Conservation (phyloP, 2,329 filamentous ascomycete species). For the Alternaria arborescens region DNA sequence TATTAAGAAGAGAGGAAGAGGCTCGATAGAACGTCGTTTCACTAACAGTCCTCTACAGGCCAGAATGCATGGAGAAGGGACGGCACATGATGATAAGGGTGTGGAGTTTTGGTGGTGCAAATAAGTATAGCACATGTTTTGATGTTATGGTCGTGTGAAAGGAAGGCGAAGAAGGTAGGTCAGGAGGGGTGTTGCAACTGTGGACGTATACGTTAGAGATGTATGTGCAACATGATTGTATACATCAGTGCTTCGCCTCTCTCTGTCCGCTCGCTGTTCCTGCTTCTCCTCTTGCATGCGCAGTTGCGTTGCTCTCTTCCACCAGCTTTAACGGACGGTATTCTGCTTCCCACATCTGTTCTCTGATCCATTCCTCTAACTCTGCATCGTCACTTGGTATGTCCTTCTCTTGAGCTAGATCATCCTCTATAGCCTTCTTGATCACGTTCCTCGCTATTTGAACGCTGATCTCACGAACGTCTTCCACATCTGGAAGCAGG, state of each 20-base stretch:
- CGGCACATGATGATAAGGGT: slow-evolving; percentile 43
- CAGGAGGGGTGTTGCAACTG: background rate
- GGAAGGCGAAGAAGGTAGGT: background rate
- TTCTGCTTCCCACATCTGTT: slow-evolving; percentile 81
- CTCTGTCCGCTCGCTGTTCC: slow-evolving; percentile 49
- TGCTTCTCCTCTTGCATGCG: slow-evolving; percentile 68
- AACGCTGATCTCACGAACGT: slow-evolving; percentile 79
- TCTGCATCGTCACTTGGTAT: slow-evolving; percentile 69
- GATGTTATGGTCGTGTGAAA: slow-evolving; percentile 32
- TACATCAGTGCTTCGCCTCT: slow-evolving; percentile 21
- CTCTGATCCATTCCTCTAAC: slow-evolving; percentile 74
- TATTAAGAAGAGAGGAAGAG: background rate
- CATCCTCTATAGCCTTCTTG: slow-evolving; percentile 73
- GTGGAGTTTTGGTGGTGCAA: slow-evolving; percentile 28
- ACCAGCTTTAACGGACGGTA: slow-evolving; percentile 72
- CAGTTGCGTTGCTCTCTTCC: slow-evolving; percentile 58
- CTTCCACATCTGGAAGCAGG: slow-evolving; percentile 77
- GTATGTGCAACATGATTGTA: background rate
- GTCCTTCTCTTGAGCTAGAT: slow-evolving; percentile 67
- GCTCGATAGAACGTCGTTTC: background rate
- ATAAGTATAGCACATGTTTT: slow-evolving; percentile 37
- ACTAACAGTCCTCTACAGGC: slow-evolving; percentile 20
- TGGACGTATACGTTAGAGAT: background rate
- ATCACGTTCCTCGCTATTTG: slow-evolving; percentile 80
- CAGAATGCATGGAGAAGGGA: slow-evolving; percentile 33